A percentile compares a stretch with the other conserved stretches of the same genome.
phyloP scores from a whole-genome alignment of 2,329 filamentous ascomycete species.

The Xylaria hypoxylon region DNA sequence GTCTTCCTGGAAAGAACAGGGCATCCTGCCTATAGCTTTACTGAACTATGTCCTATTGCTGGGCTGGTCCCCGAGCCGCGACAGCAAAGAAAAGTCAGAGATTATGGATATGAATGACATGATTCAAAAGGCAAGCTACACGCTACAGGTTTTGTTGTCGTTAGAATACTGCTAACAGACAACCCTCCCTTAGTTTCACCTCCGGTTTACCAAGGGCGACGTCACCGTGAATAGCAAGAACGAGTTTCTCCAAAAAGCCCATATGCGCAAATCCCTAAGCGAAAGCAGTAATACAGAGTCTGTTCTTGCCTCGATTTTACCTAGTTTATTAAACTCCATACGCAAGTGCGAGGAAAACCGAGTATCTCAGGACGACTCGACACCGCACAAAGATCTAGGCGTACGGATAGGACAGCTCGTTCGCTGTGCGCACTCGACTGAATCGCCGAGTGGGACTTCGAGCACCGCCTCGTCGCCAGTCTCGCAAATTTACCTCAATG shows the following conservation, averaged over 20 bases:
- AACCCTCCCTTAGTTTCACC: slow-evolving; percentile 69
- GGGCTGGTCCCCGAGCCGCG: slow-evolving; percentile 75
- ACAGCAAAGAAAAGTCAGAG: slow-evolving; percentile 65
- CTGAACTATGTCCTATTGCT: slow-evolving; percentile 87
- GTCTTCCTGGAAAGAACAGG: slow-evolving; percentile 61
- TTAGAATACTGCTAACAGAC: slow-evolving; percentile 10
- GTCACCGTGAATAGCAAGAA: slow-evolving; percentile 87
- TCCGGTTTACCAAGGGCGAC: slow-evolving; percentile 92
- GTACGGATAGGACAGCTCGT: slow-evolving; percentile 37
- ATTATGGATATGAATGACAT: slow-evolving; percentile 78
- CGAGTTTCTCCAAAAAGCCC: slow-evolving; percentile 73
- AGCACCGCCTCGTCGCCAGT: slow-evolving; percentile 2
- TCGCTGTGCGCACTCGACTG: background rate
- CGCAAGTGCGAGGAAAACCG: slow-evolving; percentile 35
- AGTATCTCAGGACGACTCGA: background rate
- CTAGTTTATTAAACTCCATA: slow-evolving; percentile 30
- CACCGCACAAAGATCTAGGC: slow-evolving; percentile 18
- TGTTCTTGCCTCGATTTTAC: slow-evolving; percentile 30
- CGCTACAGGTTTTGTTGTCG: background rate
- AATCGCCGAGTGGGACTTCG: background rate
- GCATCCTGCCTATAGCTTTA: slow-evolving; percentile 63
- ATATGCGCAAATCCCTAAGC: slow-evolving; percentile 37
- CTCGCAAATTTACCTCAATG: slow-evolving; percentile 38
- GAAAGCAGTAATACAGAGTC: slow-evolving; percentile 16
- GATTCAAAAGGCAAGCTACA: slow-evolving; percentile 68